Evolutionary conservation across 148 eudicot species (phyloP).

Genomic region (Rhododendron williamsianum): DNA sequence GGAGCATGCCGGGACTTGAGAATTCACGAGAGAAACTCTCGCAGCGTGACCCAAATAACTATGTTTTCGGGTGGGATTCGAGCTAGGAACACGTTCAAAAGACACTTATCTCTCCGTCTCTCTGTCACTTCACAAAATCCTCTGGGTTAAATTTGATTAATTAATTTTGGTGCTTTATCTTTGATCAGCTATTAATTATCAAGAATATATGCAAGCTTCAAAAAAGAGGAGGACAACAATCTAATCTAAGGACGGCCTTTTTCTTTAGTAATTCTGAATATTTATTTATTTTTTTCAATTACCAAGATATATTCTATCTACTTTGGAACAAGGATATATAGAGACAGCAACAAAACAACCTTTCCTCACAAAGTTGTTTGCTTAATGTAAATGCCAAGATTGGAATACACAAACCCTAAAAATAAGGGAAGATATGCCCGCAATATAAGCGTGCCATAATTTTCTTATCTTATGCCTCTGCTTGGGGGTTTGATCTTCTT

Average conservation of each 20-base stretch:
- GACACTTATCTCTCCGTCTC: not conserved
- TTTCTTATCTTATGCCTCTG: not conserved
- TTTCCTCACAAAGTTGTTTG: not conserved
- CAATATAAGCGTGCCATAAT: not conserved
- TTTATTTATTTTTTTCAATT: too few relatives aligned
- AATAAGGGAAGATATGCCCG: not conserved
- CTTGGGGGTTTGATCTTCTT: not conserved
- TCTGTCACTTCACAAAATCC: not conserved
- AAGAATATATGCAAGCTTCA: too few relatives aligned
- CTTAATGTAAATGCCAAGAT: not conserved
- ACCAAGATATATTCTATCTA: not conserved
- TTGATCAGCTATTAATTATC: too few relatives aligned
- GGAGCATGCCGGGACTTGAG: not conserved
- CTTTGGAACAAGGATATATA: not conserved
- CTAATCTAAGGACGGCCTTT: not conserved
- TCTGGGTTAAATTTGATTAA: too few relatives aligned
- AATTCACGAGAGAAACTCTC: not conserved
- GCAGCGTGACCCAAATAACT: not conserved
- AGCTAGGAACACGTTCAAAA: not conserved
- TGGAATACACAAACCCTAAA: slow-evolving; percentile 3
- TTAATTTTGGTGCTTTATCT: too few relatives aligned
- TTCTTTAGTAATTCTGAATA: not conserved
- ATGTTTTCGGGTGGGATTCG: not conserved
- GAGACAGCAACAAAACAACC: not conserved
- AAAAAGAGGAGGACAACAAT: too few relatives aligned